Conservation (phyloP, 2,329 filamentous ascomycete genomes). For the Grosmannia penicillata region DNA sequence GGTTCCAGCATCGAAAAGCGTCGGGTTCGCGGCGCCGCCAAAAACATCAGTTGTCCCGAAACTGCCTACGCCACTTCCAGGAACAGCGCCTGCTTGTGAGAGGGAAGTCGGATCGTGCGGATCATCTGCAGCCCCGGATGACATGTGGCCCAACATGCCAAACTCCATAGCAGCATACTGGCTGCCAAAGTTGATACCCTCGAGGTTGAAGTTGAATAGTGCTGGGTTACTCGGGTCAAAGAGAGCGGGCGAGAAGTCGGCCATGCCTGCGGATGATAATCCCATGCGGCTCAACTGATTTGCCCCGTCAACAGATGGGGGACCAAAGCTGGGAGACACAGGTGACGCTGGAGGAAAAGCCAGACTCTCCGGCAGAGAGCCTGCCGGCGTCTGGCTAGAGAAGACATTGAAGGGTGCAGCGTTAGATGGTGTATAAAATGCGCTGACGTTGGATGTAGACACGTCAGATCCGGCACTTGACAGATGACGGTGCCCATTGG, state of each 20-base stretch:
- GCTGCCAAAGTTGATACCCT: slow-evolving; percentile 88
- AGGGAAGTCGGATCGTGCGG: slow-evolving; percentile 49
- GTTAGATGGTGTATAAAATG: slow-evolving; percentile 30
- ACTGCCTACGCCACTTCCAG: slow-evolving; percentile 13
- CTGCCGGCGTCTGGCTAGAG: slow-evolving; percentile 29
- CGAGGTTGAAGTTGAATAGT: slow-evolving; percentile 89
- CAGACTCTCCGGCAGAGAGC: slow-evolving; percentile 30
- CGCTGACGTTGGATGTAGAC: slow-evolving; percentile 22
- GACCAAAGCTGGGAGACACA: slow-evolving; percentile 58
- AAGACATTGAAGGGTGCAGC: slow-evolving; percentile 36
- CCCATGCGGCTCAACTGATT: slow-evolving; percentile 32
- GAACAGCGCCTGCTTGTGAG: slow-evolving; percentile 23
- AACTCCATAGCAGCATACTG: slow-evolving; percentile 94
- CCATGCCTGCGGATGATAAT: slow-evolving; percentile 33
- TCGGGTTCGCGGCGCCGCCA: slow-evolving; percentile 32
- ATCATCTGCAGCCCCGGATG: slow-evolving; percentile 72
- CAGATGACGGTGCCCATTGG: slow-evolving; percentile 31
- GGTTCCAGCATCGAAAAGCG: slow-evolving; percentile 30
- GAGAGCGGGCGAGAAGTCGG: slow-evolving; percentile 39
- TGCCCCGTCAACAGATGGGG: slow-evolving; percentile 19
- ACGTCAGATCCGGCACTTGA: slow-evolving; percentile 32
- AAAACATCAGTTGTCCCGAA: slow-evolving; percentile 33
- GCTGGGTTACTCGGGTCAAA: slow-evolving; percentile 89
- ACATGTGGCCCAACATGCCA: slow-evolving; percentile 92
- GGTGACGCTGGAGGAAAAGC: slow-evolving; percentile 57